Evolutionary conservation across 306 rosid genomes (phyloP), one percentile per base, ranked within the genome.

Genomic region (Cucurbita maxima): DNA sequence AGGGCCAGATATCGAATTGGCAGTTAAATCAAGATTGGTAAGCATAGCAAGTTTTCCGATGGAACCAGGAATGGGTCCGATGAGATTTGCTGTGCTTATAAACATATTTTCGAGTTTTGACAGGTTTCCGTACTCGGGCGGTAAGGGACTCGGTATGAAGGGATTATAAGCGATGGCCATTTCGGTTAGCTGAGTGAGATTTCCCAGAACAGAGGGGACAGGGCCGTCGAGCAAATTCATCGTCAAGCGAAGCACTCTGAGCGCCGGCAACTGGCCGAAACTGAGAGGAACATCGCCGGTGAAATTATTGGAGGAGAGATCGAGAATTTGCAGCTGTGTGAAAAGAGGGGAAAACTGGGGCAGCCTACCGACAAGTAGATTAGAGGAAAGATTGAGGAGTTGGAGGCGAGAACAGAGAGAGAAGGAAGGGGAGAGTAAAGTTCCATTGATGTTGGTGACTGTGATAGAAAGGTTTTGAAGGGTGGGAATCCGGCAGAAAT

Each of bases 61-160:
- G n/a, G 96, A 76, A 41, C 84, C 83, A 7, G 96, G 92, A 47
- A 94, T 77, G 8, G 36, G 41, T 4, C 97, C 97, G 34, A 70
- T 30, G 81, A 91, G 86, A 60, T 88, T 82, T n/a, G 76, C 9
- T 0, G 0, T 0, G 3, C 78, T 4, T 8, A 88, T 73, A 44
- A 19, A 86, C 5, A 94, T 45, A 52, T 0, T 54, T 68, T 82
- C 81, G 0, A 94, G 91, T 52, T 84, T 87, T 0, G 79, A 76
- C 2, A 94, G 77, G 61, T 86, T 91, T 75, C 99, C 99, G 20
- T 91, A 72, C 18, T 89, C 85, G 1, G 81, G 38, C 62, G 99
- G 96, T 11, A 94, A 61, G n/a, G 78, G 78, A 15, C 81, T 53
- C 55, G 82, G 80, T 15, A 57, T 83, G 53, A 83, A 55, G 0